Percentiles rank a stretch among this genome's conserved stretches.
Conservation (phyloP, 1,284 basidiomycete genomes). For the Moesziomyces antarcticus region DNA sequence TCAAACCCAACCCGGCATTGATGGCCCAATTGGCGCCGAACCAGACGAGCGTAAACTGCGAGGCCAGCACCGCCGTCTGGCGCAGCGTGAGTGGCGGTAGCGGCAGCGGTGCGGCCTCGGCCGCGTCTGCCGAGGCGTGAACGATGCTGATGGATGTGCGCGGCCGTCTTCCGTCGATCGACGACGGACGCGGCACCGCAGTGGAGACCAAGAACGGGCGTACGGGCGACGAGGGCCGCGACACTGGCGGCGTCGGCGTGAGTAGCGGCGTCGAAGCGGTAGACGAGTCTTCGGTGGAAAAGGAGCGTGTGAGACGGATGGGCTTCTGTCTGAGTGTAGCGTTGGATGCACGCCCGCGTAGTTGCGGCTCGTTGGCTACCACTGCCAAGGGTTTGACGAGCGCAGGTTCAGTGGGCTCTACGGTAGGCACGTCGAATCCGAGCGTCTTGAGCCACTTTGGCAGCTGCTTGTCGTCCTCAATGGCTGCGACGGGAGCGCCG, state of each 20-base stretch:
- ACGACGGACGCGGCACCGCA: conserved; percentile 54
- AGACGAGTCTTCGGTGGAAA: conserved; percentile 27
- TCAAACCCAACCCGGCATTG: conserved; percentile 61
- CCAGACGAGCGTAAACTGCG: conserved; percentile 65
- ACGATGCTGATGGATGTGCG: conserved; percentile 42
- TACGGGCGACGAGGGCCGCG: conserved; percentile 31
- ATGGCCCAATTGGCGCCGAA: conserved; percentile 66
- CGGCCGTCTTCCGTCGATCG: conserved; percentile 63
- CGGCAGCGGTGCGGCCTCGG: conserved; percentile 3
- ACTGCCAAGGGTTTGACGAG: conserved; percentile 24
- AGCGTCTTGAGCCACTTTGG: conserved; percentile 53
- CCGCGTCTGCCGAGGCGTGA: conserved; percentile 6
- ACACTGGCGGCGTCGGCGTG: conserved; percentile 16
- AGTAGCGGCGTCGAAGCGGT: conserved; percentile 35
- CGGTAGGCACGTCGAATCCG: conserved; percentile 54
- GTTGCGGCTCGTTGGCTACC: conserved; percentile 22
- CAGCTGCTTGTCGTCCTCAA: conserved; percentile 20
- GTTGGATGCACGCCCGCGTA: conserved; percentile 10
- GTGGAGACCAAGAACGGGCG: conserved; percentile 37
- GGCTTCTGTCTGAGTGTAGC: conserved; percentile 26
- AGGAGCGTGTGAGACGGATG: conserved; percentile 20
- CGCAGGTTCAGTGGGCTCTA: conserved; percentile 2
- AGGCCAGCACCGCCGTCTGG: conserved; percentile 58
- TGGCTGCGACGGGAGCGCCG: conserved; percentile 6
- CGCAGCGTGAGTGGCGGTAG: conserved; percentile 59